Base-by-base conservation (phyloP, 805 yeast species). In the Ogataea sp. region DNA sequence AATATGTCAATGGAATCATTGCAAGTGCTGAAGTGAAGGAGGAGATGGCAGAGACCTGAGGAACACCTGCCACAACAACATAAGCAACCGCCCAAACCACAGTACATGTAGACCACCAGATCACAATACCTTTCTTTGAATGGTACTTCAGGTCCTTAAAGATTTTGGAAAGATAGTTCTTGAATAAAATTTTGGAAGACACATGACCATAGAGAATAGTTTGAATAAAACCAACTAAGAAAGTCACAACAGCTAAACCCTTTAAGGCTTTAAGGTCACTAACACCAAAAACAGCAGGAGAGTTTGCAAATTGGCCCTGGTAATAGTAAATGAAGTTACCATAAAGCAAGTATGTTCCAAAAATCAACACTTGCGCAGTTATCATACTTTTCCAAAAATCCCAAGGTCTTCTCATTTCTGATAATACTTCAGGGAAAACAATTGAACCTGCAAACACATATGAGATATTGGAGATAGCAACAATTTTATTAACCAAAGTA, bases 401-500 rank as follows among this genome's bases (percentile, higher is more conserved):
- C 60, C 55, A 54, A 8, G 75, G 75, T 36, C 67, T 58, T 40
- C 53, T 58, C 71, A 70, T 64, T 50, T 70, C 75, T 10, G 75
- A 66, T 56, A 71, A 57, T 37, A 70, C 61, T 47, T 70, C 73
- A 15, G 67, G 61, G 53, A 68, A 70, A 37, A 69, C 64, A 44
- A 70, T 61, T n/a, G 75, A 70, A 44, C 75, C 76, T 30, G 74
- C 75, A 58, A 67, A 70, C 3, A 73, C 65, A 50, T 64, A 70
- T 16, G 71, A 70, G 44, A 70, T 61, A 49, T 69, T 69, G 53
- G 68, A 60, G 43, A 65, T 50, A 15, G 69, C 70, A 16, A 54
- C 56, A 34, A 67, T 52, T 42, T 59, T 64, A 36, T 48, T 47
- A 34, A 52, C 45, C 38, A 59, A 43, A 11, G 46, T 29, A 20